Evolutionary conservation across 441 rosid species (phyloP).

Genomic region (Eutrema salsugineum): DNA sequence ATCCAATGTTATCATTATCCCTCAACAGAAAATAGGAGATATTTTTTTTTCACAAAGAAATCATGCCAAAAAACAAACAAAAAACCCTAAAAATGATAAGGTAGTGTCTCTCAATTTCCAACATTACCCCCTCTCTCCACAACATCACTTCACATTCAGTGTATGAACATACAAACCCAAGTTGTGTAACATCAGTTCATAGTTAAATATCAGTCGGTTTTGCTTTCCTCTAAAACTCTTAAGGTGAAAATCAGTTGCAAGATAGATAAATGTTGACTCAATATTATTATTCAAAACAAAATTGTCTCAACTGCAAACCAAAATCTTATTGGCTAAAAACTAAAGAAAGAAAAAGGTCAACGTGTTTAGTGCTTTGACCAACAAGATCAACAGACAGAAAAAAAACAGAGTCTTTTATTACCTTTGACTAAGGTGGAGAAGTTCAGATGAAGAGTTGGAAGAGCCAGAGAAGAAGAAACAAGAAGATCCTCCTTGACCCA

Average conservation of each 20-base stretch:
- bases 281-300: conserved; percentile 9
- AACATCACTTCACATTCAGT: background rate
- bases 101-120: conserved; percentile 33
- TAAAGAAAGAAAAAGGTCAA: conserved; percentile 5
- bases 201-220: background rate
- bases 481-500: conserved; percentile 34
- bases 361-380: conserved; percentile 14
- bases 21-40: background rate
- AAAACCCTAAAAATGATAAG: conserved; percentile 12
- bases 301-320: conserved; percentile 10
- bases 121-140: conserved; percentile 28
- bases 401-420: conserved; percentile 28
- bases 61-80: conserved; percentile 19
- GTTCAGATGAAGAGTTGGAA: conserved; percentile 58
- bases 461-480: conserved; percentile 47
- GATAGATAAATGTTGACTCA: background rate
- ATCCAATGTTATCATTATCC: conserved; percentile 25
- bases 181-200: background rate
- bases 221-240: background rate
- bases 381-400: conserved; percentile 14
- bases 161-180: conserved; percentile 3
- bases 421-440: conserved; percentile 61
- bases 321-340: conserved; percentile 11
- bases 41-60: conserved; percentile 2
- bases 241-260: background rate